Percentiles rank a stretch among this genome's conserved stretches.
Conservation (phyloP, 805 yeast species). For the Barnettozyma siamensis region DNA sequence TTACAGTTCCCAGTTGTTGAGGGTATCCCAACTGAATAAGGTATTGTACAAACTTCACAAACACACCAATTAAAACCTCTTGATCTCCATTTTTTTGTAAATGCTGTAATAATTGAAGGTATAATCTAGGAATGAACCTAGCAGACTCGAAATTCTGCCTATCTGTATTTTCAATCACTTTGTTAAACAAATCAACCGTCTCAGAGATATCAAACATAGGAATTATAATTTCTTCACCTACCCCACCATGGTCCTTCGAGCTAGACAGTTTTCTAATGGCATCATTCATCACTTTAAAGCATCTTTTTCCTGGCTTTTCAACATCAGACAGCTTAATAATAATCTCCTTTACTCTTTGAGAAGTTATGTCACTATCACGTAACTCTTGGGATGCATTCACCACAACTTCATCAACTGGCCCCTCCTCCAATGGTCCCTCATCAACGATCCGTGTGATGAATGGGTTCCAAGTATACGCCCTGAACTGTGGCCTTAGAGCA, state of each 20-base stretch:
- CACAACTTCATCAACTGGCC: slow-evolving; percentile 6
- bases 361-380: slow-evolving; percentile 1
- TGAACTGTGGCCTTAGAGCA: no score
- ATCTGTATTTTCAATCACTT: slow-evolving; percentile 9
- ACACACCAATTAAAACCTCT: slow-evolving; percentile 5
- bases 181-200: slow-evolving; percentile 6
- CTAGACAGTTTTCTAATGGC: slow-evolving; percentile 16
- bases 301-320: background rate
- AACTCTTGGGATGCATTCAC: slow-evolving; percentile 11
- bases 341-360: slow-evolving; percentile 3
- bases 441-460: slow-evolving; percentile 4
- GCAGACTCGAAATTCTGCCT: slow-evolving; percentile 19
- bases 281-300: slow-evolving; percentile 13
- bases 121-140: slow-evolving; percentile 20
- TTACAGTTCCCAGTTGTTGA: slow-evolving; percentile 5
- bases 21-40: slow-evolving; percentile 13
- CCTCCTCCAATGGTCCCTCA: slow-evolving; percentile 2
- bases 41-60: slow-evolving; percentile 14
- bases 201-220: slow-evolving; percentile 10
- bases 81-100: slow-evolving; percentile 1
- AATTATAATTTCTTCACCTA: slow-evolving; percentile 1
- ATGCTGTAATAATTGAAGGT: slow-evolving; percentile 14
- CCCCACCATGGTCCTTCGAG: background rate
- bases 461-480: slow-evolving; percentile 10
- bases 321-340: background rate